Base-by-base conservation (phyloP, 768 basidiomycete genomes). In the Collybia mongolica region DNA sequence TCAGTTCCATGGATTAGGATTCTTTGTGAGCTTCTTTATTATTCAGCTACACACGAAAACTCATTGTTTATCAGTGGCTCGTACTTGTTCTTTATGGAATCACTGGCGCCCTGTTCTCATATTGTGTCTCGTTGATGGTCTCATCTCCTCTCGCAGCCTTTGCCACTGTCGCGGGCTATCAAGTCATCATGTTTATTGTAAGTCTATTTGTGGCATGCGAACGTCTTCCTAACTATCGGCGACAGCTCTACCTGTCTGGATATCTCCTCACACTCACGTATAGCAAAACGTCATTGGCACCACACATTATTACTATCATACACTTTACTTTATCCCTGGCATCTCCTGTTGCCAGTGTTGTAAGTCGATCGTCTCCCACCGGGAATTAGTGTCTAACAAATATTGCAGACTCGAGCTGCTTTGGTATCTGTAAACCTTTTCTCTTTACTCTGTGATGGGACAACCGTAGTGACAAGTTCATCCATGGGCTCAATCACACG, bases 361-460 rank as follows among this genome's bases (percentile, higher is more conserved):
- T 88, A 63, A 55, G 86, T 44, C 44, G n/a, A 26, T 42, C 35
- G 18, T 35, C 5, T 41, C 14, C 17, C 22, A 24, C 20, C 42
- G 17, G 15, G 41, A 44, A 32, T 52, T 11, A 32, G n/a, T 28
- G 48, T 15, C 19, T 32, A 6, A 1, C 41, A 58, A 26, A 52
- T 43, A 23, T 19, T 39, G n/a, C 50, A 88, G 88, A 63, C 81
- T 37, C 77, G 90, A 38, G 81, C 88, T 0, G 78, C 79, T 2
- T 74, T 93, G 17, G 80, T 93, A n/a, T 87, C 89, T 0, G 74
- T 87, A 55, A 90, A 91, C 59, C 65, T 90, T 2, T 93, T 91
- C 66, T 83, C 82, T 11, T 69, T 91, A 2, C 77, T 89, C 2
- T 90, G 89, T 58, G 67, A 82, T 50, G 84, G 84, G 6, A 65